Base-by-base conservation (phyloP, 768 basidiomycete species). In the Pleurotus tuber-regium region DNA sequence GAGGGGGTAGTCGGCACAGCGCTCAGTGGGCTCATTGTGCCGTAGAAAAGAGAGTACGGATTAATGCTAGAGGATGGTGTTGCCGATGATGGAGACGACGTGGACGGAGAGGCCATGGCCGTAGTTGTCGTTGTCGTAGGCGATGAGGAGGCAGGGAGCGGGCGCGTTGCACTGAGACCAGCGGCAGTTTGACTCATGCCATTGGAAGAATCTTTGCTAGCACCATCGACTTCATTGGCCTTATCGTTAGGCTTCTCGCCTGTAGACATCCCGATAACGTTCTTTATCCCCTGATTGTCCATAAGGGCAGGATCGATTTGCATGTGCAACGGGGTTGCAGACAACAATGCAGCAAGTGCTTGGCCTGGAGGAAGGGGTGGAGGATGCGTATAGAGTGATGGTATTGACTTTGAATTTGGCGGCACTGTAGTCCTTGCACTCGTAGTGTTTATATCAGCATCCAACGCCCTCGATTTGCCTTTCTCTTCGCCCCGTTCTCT, bases 11-110 rank as follows among this genome's bases (percentile, higher is more conserved):
- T 62, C 16, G 71, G 65, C 48, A 48, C 23, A 9, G 46, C 46
- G 23, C 29, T 31, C 18, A 48, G 14, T 16, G 46, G 46, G 31
- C 46, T 48, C 46, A 48, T 48, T 19, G 46, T 19, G 12, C 46
- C 46, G 21, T 78, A 78, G 50, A 71, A 72, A 40, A 74, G 53
- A 23, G 72, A 63, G 44, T 78, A 76, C 9, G 76, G 75, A 51
- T 75, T 74, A 44, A 73, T 65, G 18, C 50, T 53, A 9, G 59
- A 43, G 33, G 59, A 53, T 26, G 16, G 56, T 44, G 56, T 39
- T 8, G 35, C n/a, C 38, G 43, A 35, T 29, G 53, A 36, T 41
- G 38, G 39, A n/a, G 33, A 14, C 14, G 43, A 35, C 31, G 46
- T 25, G 16, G 43, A 23, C 14, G 46, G 10, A 16, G 50, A 39